A percentile compares a stretch with the other conserved stretches of the same genome.
phyloP scores from a whole-genome alignment of 495 filamentous ascomycete species.

The Xylaria grammica region DNA sequence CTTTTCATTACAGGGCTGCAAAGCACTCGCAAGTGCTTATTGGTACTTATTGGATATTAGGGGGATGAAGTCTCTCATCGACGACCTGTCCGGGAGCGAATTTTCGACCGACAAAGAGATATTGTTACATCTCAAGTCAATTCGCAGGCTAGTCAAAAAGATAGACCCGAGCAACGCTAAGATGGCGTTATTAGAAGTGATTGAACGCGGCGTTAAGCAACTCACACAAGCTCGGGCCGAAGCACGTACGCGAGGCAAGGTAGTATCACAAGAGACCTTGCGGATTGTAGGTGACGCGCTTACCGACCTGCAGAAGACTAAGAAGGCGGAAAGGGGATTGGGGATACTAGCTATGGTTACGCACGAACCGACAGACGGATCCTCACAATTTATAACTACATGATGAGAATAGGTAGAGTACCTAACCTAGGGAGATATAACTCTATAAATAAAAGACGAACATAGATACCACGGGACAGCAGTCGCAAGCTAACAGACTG shows the following conservation, averaged over 20 bases:
- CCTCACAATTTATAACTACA: no score
- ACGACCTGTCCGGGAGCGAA: slow-evolving; percentile 32
- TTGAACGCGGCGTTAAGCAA: slow-evolving; percentile 17
- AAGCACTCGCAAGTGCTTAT: slow-evolving; percentile 45
- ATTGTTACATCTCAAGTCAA: slow-evolving; percentile 38
- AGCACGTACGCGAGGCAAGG: slow-evolving; percentile 13
- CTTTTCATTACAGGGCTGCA: slow-evolving; percentile 47
- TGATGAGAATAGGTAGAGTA: not conserved
- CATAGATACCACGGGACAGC: slow-evolving; percentile 2
- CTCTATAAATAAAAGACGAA: not conserved
- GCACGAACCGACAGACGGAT: no score
- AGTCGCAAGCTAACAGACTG: not conserved
- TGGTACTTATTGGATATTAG: slow-evolving; percentile 38
- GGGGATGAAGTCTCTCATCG: slow-evolving; percentile 41
- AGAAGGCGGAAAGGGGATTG: not conserved
- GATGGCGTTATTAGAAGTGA: slow-evolving; percentile 19
- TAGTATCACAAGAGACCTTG: slow-evolving; percentile 17
- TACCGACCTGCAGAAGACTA: not conserved
- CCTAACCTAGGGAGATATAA: no score
- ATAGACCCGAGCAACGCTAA: not conserved
- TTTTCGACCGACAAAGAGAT: slow-evolving; percentile 37
- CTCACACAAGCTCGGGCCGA: not conserved
- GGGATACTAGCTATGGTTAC: no score
- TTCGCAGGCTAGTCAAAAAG: slow-evolving; percentile 31
- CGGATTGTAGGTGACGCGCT: slow-evolving; percentile 19